Evolutionary conservation across 2,329 filamentous ascomycete species (phyloP), one percentile per base, ranked within the genome.

Genomic region (Trichoderma cornu-damae): DNA sequence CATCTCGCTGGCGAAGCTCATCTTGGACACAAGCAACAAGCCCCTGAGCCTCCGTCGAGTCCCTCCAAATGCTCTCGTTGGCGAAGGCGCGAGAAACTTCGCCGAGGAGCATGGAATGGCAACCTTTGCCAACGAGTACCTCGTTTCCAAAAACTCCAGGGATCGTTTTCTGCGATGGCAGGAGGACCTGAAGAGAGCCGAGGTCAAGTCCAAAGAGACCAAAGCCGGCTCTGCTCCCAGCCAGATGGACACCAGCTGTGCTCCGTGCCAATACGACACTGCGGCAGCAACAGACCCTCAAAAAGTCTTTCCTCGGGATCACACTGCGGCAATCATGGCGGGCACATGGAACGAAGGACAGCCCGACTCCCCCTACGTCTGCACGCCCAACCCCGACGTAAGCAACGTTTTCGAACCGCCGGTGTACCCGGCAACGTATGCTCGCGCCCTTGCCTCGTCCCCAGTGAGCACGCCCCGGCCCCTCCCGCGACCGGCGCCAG

Each of bases 51-150:
- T 97, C 50, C 85, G 89, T 55, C 86, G 94, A 57, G 91, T 99
- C 3, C 92, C 95, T 7, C 94, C 94, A 8, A 97, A 96, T 66
- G 83, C 96, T 22, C 81, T 99, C 1, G 89, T 96, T 9, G 90
- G 90, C 32, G 79, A 89, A 63, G 94, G 94, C 9, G 94, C 94
- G 14, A 87, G 83, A 42, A 82, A 87, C n/a, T 99, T 95, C 72
- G 94, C 93, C 0, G 82, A 83, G 60, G 85, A 93, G 59, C 82
- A 91, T 63, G 86, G 89, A 7, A 83, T 97, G 68, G 75, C 81
- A 0, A 77, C 90, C 9, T 78, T 91, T n/a, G 80, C 85, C 5
- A 85, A 90, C 65, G 88, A 94, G 42, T 79, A 79, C 42, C 77
- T 99, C 16, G 79, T 96, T n/a, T 95, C 93, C 3, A 85, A 81